phyloP scores from a whole-genome alignment of 305 asterid species.

The Fraxinus ornus region DNA sequence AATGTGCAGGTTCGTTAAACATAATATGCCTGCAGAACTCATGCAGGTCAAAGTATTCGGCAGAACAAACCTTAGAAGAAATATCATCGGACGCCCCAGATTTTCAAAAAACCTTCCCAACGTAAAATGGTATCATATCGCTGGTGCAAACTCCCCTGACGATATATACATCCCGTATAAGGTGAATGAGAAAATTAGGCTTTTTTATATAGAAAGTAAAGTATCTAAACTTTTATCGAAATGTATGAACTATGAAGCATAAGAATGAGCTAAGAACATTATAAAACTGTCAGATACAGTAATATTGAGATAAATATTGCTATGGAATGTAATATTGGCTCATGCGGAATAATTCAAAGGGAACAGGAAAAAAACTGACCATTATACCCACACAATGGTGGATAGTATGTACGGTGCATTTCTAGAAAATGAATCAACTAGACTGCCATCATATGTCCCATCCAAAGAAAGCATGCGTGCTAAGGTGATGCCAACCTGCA shows the following conservation, averaged over 20 bases:
- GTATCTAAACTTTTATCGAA: neutral
- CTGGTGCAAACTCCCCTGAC: conserved; percentile 88
- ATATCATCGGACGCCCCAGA: conserved; percentile 72
- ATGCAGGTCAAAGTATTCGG: conserved; percentile 14
- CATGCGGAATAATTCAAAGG: neutral
- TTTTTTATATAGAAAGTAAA: neutral
- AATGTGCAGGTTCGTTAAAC: neutral
- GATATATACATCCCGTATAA: conserved; percentile 20
- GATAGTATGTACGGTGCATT: conserved; percentile 70
- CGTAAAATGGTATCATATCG: conserved; percentile 88
- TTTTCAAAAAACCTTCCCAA: conserved; percentile 66
- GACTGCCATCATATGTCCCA: conserved; percentile 65
- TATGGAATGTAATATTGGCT: neutral
- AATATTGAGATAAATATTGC: neutral
- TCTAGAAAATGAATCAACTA: conserved; percentile 66
- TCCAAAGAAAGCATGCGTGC: conserved; percentile 68
- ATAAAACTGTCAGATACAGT: conserved; percentile 9
- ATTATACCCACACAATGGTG: conserved; percentile 79
- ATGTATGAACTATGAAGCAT: conserved; percentile 1
- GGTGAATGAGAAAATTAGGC: neutral
- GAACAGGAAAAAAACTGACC: conserved; percentile 44
- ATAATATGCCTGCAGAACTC: conserved; percentile 1
- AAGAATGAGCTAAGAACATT: neutral
- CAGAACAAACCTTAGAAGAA: conserved; percentile 62
- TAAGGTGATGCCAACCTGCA: conserved; percentile 80